Percentiles rank a stretch among this genome's conserved stretches.
Evolutionary conservation across 2,329 filamentous ascomycete genomes (phyloP).

Genomic region (Trichoderma arundinaceum): DNA sequence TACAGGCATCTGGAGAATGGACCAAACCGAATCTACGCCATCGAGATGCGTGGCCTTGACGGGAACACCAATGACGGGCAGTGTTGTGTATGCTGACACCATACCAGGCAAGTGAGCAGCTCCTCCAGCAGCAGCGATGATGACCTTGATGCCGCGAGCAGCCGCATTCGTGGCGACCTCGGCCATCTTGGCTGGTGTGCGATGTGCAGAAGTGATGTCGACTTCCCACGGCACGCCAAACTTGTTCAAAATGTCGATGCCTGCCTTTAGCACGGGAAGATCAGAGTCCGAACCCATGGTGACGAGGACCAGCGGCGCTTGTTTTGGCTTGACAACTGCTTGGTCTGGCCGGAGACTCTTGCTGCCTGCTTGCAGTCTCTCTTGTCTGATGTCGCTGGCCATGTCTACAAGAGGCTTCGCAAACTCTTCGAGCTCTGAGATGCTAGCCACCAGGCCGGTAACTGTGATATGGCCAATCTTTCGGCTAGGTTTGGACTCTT

Average conservation of each 20-base stretch:
- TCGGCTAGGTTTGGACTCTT: constrained; percentile 81
- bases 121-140: constrained; percentile 78
- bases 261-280: constrained; percentile 68
- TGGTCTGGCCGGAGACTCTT: constrained; percentile 47
- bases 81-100: constrained; percentile 70
- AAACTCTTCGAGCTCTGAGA: constrained; percentile 61
- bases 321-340: constrained; percentile 27
- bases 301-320: constrained; percentile 68
- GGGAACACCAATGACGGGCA: constrained; percentile 79
- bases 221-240: constrained; percentile 75
- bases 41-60: constrained; percentile 76
- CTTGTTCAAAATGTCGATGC: constrained; percentile 68
- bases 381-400: constrained; percentile 64
- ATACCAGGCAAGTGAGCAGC: constrained; percentile 78
- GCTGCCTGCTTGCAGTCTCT: constrained; percentile 53
- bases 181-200: constrained; percentile 73
- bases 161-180: constrained; percentile 68
- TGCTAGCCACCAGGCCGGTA: constrained; percentile 68
- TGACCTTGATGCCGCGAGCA: constrained; percentile 69
- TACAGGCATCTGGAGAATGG: constrained; percentile 79
- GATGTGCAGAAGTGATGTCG: constrained; percentile 80
- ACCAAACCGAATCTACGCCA: constrained; percentile 72
- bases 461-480: constrained; percentile 97
- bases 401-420: constrained; percentile 72
- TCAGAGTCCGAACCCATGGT: constrained; percentile 88